These are phyloP conservation scores for Hirschioporus abietinus DNA, from an alignment of 768 basidiomycete genomes.

Conservation along the genomic window DNA sequence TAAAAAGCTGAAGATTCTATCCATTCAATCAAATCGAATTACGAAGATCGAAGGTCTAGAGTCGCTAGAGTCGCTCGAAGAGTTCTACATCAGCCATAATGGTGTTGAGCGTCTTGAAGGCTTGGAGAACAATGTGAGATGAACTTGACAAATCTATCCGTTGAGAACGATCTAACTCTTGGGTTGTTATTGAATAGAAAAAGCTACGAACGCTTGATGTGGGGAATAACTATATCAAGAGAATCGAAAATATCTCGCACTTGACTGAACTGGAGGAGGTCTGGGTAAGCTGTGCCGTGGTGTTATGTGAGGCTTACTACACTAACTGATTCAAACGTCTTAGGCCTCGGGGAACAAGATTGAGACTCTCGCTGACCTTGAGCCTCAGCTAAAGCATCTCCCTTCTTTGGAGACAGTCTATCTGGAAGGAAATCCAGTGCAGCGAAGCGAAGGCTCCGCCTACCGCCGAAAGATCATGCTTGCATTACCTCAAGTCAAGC, in stretches of 20 bases:
- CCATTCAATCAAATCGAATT: conserved; percentile 91
- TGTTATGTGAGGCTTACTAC: not conserved
- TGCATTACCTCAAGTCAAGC: conserved; percentile 80
- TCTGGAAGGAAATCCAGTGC: conserved; percentile 92
- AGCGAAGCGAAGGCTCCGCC: conserved; percentile 63
- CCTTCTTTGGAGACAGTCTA: conserved; percentile 79
- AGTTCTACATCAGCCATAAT: conserved; percentile 93
- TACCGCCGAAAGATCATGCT: conserved; percentile 91
- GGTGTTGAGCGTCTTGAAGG: conserved; percentile 82
- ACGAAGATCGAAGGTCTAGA: conserved; percentile 83
- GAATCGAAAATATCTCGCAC: conserved; percentile 80
- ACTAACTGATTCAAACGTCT: not conserved
- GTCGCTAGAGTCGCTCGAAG: conserved; percentile 65
- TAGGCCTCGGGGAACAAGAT: conserved; percentile 91
- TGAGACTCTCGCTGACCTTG: conserved; percentile 59
- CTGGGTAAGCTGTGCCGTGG: conserved; percentile 58
- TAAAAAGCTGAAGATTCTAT: conserved; percentile 75
- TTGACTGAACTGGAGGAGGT: conserved; percentile 79
- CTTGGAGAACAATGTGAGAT: conserved; percentile 71
- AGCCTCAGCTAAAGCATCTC: conserved; percentile 57
- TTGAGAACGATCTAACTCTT: not conserved
- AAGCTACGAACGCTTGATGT: conserved; percentile 85
- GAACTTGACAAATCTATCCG: not conserved
- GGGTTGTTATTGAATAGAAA: conserved; percentile 23
- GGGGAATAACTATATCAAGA: conserved; percentile 76